Conservation (phyloP, 192 early-diverging fungal genomes). For the Coemansia nantahalensis region DNA sequence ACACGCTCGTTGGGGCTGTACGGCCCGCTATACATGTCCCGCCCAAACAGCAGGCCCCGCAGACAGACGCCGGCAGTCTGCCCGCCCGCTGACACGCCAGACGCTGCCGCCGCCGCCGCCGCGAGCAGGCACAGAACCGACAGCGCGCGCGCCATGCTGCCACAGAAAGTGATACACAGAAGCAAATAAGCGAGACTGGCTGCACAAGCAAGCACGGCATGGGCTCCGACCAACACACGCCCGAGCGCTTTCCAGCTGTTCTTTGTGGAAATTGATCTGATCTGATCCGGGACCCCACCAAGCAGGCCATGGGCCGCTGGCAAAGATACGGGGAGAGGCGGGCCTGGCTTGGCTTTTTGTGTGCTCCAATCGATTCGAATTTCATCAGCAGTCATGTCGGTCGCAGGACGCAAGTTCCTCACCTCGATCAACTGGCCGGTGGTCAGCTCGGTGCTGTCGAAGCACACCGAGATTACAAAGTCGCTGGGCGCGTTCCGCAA, state of each 20-base stretch:
- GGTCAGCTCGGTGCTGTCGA: conserved; percentile 71
- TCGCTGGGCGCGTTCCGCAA: conserved; percentile 89
- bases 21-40: conserved; percentile 16
- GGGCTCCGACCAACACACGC: too few relatives aligned
- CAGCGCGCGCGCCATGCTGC: neutral
- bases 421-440: conserved; percentile 87
- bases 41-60: conserved; percentile 31
- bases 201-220: too few relatives aligned
- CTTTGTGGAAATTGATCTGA: too few relatives aligned
- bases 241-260: too few relatives aligned
- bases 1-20: conserved; percentile 23
- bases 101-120: neutral
- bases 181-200: too few relatives aligned
- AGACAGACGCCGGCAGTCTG: conserved; percentile 22
- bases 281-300: too few relatives aligned
- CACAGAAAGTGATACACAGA: too few relatives aligned
- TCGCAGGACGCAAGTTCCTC: conserved; percentile 60
- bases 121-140: neutral
- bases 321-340: too few relatives aligned
- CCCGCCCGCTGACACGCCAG: conserved; percentile 1
- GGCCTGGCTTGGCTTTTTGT: too few relatives aligned
- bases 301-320: too few relatives aligned
- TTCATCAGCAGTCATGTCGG: conserved; percentile 27
- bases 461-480: conserved; percentile 86
- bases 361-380: too few relatives aligned